Conservation (phyloP, 129 eudicot genomes). For the Deinandra increscens region DNA sequence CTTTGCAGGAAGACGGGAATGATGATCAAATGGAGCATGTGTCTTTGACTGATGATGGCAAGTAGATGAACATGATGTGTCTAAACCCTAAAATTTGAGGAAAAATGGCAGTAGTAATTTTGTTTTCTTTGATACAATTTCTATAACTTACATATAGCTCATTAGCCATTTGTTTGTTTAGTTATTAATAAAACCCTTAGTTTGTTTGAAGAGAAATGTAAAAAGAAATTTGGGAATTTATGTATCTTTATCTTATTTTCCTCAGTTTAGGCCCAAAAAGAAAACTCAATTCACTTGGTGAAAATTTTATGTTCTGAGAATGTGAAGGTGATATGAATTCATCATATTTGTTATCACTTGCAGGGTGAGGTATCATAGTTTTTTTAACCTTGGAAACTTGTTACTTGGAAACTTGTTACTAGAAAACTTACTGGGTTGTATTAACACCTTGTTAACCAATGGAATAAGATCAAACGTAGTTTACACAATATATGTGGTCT, state of each 20-base stretch:
- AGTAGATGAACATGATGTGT: constrained; percentile 29
- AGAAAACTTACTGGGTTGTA: too few relatives aligned
- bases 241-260: neutral
- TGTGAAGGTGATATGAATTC: too few relatives aligned
- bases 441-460: too few relatives aligned
- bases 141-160: constrained; percentile 27
- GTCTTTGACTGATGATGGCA: constrained; percentile 33
- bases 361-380: neutral
- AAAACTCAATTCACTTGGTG: neutral
- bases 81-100: constrained; percentile 12
- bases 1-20: constrained; percentile 31
- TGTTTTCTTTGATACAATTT: constrained; percentile 14
- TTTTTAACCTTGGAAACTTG: too few relatives aligned
- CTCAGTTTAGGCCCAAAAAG: neutral
- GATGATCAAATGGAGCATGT: constrained; percentile 41
- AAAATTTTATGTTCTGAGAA: neutral
- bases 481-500: too few relatives aligned
- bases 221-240: constrained; percentile 32
- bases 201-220: constrained; percentile 30
- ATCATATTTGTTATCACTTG: neutral
- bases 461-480: too few relatives aligned
- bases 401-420: too few relatives aligned
- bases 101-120: constrained; percentile 9
- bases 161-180: constrained; percentile 34
- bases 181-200: constrained; percentile 30